These are phyloP conservation scores for Platanus orientalis DNA, from an alignment of 164 flowering plant genomes.

Conservation along the genomic window DNA sequence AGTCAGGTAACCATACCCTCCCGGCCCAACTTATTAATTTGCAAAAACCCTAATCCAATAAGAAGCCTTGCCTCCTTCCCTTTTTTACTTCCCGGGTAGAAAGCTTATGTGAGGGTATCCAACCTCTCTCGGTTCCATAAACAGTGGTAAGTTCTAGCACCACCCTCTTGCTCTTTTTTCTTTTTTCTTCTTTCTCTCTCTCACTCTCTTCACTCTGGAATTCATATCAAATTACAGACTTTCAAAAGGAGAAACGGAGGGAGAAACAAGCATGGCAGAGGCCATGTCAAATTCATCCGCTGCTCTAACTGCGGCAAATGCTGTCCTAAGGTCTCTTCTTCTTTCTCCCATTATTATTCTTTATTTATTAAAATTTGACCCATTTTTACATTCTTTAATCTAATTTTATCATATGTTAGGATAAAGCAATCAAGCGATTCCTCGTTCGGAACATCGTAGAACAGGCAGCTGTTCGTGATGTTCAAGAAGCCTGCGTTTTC, in stretches of 20 bases:
- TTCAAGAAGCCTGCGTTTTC: slow-evolving; percentile 9
- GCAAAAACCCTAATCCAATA: too few species aligned
- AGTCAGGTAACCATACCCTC: too few species aligned
- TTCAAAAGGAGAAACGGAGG: slow-evolving; percentile 11
- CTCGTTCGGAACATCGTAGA: slow-evolving; percentile 9
- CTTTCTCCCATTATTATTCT: background rate
- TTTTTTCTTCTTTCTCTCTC: background rate
- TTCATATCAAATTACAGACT: background rate
- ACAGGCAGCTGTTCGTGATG: slow-evolving; percentile 11
- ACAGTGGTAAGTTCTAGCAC: too few species aligned
- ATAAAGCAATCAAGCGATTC: slow-evolving; percentile 10
- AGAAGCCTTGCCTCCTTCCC: too few species aligned
- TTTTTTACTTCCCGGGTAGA: too few species aligned
- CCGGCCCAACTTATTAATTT: too few species aligned
- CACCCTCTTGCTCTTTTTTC: background rate
- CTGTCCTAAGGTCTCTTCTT: slow-evolving; percentile 2
- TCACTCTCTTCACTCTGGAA: background rate
- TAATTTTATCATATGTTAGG: background rate
- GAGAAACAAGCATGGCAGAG: slow-evolving; percentile 9
- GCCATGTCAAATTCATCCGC: slow-evolving; percentile 10
- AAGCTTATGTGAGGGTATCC: too few species aligned
- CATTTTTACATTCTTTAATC: background rate
- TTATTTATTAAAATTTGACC: background rate
- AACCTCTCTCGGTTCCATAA: too few species aligned
- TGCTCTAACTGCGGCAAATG: slow-evolving; percentile 12